Percentiles rank a stretch among this genome's conserved stretches.
phyloP scores from a whole-genome alignment of 2,329 filamentous ascomycete genomes.

The Penicillium capsulatum region DNA sequence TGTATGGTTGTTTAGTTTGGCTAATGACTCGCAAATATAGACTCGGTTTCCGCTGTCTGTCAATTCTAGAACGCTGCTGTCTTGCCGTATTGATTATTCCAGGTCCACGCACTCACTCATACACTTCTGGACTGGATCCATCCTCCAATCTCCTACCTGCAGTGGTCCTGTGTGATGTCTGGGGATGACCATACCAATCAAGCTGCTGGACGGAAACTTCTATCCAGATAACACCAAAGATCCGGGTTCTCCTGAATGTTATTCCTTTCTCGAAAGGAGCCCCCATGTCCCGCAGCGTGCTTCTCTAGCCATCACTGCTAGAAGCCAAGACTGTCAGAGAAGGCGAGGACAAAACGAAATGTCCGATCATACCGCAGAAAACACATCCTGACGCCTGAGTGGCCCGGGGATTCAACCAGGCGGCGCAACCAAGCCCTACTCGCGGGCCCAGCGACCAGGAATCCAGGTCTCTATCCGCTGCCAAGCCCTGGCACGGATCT shows the following conservation, averaged over 20 bases:
- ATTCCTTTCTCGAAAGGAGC: no score
- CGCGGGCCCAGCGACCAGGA: constrained; percentile 15
- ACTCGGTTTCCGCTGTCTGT: no score
- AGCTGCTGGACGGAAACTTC: not conserved
- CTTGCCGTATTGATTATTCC: no score
- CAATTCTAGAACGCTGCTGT: no score
- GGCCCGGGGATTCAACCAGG: constrained; percentile 9
- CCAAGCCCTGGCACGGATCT: constrained; percentile 6
- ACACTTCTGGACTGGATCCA: no score
- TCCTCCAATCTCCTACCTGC: constrained; percentile 2
- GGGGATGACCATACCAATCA: not conserved
- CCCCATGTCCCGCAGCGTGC: constrained; percentile 13
- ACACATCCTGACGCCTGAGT: constrained; percentile 9
- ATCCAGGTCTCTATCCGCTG: constrained; percentile 12
- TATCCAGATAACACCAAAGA: no score
- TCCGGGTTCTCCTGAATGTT: no score
- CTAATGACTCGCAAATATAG: no score
- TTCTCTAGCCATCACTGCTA: constrained; percentile 15
- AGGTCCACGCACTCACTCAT: no score
- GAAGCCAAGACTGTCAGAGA: not conserved
- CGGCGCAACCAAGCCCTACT: constrained; percentile 13
- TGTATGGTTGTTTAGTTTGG: no score
- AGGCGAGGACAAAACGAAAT: not conserved
- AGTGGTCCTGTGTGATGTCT: constrained; percentile 9
- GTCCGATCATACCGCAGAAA: constrained; percentile 13